Evolutionary conservation across 805 yeast species (phyloP).

Genomic region (Sungouiozyma ichnusensis): DNA sequence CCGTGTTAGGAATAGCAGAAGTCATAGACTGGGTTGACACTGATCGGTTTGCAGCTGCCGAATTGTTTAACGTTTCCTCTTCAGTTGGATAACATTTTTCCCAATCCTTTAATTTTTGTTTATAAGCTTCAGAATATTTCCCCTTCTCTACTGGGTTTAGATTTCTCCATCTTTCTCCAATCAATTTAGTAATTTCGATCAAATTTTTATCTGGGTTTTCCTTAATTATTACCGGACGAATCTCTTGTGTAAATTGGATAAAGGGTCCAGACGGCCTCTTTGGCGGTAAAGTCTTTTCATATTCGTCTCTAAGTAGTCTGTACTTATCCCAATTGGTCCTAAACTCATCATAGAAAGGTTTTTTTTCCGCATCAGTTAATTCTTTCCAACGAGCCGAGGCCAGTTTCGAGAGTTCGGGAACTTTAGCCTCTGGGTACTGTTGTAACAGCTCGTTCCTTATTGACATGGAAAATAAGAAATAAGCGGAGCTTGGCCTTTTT

Average conservation of each 20-base stretch:
- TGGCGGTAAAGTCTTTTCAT: constrained; percentile 29
- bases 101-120: constrained; percentile 30
- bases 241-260: constrained; percentile 28
- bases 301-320: constrained; percentile 27
- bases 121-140: constrained; percentile 28
- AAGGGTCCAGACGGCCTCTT: constrained; percentile 32
- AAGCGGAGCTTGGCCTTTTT: constrained; percentile 31
- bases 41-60: neutral
- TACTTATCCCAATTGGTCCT: constrained; percentile 29
- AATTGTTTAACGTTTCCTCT: constrained; percentile 5
- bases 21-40: neutral
- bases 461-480: constrained; percentile 28
- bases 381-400: constrained; percentile 91
- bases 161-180: constrained; percentile 27
- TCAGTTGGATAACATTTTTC: constrained; percentile 29
- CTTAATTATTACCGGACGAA: constrained; percentile 24
- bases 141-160: constrained; percentile 22
- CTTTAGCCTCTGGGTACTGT: constrained; percentile 28
- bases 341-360: constrained; percentile 58
- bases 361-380: constrained; percentile 61
- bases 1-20: neutral
- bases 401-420: constrained; percentile 40
- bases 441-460: constrained; percentile 24
- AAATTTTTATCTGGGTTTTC: constrained; percentile 27
- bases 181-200: constrained; percentile 27